Base-by-base conservation (phyloP, 345 rosid species). In the Passiflora organensis region DNA sequence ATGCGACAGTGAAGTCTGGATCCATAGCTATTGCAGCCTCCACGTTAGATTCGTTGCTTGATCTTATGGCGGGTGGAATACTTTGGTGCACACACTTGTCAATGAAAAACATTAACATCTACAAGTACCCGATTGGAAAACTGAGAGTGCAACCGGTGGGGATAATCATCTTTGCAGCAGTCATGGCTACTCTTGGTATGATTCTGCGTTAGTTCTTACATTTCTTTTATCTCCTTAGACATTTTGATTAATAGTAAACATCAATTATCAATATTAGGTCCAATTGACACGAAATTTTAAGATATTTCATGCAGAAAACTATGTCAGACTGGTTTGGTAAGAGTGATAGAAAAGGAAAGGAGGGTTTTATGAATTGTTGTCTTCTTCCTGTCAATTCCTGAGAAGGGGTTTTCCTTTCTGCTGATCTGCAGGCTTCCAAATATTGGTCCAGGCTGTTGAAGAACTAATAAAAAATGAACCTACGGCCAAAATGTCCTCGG, bases 11-110 rank as follows among this genome's bases (percentile, higher is more conserved):
- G 48, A 77, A 56, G 80, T 85, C 86, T 83, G 97, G 95, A 69
- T 91, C 97, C 10, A 58, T 87, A 60, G 97, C 97, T 16, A 79
- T 91, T 64, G 97, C 96, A 36, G 97, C 97, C 24, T 91, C 97
- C 0, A 91, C 97, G 14, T 67, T 91, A 11, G 97, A 91, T 73
- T 91, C 97, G 48, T 75, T 91, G 47, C 91, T 91, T 12, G 96
- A 87, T 79, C 84, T 91, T 25, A 79, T 91, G 95, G 96, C 96
- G 1, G 97, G 96, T 11, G 95, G 91, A 49, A 91, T 87, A 51
- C 91, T 91, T 43, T 91, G 96, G 96, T 85, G 82, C 77, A 80
- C 96, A 32, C 97, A 91, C 60, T 19, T 80, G 71, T 77, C 97
- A 12, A 91, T 91, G 97, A 91, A 80, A 65, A 85, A 56, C 67